Conservation (phyloP, 257 asterid species). For the Fraxinus cuspidata region DNA sequence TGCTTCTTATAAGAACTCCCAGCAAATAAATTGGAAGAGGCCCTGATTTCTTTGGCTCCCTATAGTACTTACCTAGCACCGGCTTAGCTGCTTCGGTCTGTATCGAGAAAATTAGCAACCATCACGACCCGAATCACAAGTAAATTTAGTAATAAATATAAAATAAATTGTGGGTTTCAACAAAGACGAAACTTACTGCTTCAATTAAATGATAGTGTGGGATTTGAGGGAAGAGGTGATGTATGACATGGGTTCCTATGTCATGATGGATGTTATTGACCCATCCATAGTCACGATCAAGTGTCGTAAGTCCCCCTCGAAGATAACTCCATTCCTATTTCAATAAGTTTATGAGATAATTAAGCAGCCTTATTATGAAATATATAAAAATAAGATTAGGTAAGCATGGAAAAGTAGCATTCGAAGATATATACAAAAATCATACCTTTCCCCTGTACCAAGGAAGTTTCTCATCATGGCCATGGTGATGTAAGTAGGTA, state of each 20-base stretch:
- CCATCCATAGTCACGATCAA: constrained; percentile 56
- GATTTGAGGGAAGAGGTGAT: constrained; percentile 62
- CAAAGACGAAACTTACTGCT: constrained; percentile 41
- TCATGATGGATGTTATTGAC: constrained; percentile 57
- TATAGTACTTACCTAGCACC: constrained; percentile 48
- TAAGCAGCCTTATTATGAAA: neutral
- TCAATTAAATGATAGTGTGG: constrained; percentile 54
- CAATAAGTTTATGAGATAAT: neutral
- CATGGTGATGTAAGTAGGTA: constrained; percentile 63
- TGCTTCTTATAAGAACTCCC: constrained; percentile 44
- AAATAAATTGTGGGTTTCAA: neutral
- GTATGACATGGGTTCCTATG: constrained; percentile 60
- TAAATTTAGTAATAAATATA: neutral
- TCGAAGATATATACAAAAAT: neutral
- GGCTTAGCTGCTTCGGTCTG: constrained; percentile 58
- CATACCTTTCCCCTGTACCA: constrained; percentile 59
- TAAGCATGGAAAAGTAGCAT: no score
- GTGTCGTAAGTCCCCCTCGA: constrained; percentile 55
- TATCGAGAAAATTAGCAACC: neutral
- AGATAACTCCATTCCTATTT: constrained; percentile 55
- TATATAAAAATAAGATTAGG: neutral
- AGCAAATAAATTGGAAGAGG: constrained; percentile 46
- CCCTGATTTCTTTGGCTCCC: constrained; percentile 51
- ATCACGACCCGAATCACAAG: constrained; percentile 6
- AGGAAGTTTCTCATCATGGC: constrained; percentile 57